These are phyloP conservation scores for Terana coerulea DNA, from an alignment of 768 basidiomycete genomes.

Conservation along the genomic window DNA sequence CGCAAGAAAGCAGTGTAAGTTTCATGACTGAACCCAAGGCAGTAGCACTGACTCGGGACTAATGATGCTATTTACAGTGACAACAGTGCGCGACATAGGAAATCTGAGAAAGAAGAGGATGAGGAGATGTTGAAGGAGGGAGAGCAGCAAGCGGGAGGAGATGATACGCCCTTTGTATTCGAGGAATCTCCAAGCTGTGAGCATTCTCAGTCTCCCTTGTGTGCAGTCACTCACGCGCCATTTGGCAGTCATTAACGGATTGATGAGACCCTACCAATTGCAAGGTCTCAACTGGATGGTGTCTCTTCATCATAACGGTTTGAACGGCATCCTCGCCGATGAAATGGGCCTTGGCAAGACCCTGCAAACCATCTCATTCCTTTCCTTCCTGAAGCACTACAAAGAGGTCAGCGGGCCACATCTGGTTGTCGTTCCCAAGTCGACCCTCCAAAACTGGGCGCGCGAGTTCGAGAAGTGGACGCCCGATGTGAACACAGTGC, in stretches of 20 bases:
- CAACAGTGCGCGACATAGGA: constrained; percentile 77
- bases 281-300: constrained; percentile 99
- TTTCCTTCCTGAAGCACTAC: constrained; percentile 90
- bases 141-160: constrained; percentile 72
- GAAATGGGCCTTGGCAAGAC: constrained; percentile 99
- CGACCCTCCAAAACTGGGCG: constrained; percentile 94
- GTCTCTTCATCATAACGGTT: constrained; percentile 90
- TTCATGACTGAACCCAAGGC: not conserved
- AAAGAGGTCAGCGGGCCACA: constrained; percentile 76
- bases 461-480: constrained; percentile 93
- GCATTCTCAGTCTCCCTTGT: not conserved
- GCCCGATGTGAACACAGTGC: constrained; percentile 76
- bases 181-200: constrained; percentile 90
- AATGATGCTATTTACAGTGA: constrained; percentile 44
- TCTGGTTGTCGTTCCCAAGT: constrained; percentile 97
- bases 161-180: constrained; percentile 91
- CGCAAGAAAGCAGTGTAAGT: constrained; percentile 77
- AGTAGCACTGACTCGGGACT: not conserved
- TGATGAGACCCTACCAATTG: constrained; percentile 91
- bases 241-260: constrained; percentile 73
- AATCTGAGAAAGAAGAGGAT: constrained; percentile 98
- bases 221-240: not conserved
- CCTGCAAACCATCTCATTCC: constrained; percentile 95
- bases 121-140: constrained; percentile 90
- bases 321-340: constrained; percentile 96